Conservation (phyloP, 305 asterid genomes). For the Withania somnifera region DNA sequence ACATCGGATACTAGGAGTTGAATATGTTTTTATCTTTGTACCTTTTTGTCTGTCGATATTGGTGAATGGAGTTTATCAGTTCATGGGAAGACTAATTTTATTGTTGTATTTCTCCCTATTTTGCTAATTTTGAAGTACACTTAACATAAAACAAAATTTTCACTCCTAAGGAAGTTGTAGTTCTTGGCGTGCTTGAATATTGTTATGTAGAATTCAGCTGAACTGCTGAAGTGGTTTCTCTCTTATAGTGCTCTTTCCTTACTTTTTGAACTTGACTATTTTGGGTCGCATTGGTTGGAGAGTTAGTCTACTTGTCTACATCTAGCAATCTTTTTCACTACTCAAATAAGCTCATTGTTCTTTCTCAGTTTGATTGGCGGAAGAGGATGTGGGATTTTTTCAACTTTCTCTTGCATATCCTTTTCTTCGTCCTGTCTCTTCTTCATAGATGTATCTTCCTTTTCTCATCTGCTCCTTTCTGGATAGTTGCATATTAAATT, state of each 20-base stretch:
- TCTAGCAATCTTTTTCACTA: neutral
- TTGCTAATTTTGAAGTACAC: neutral
- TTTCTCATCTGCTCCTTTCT: neutral
- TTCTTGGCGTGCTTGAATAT: neutral
- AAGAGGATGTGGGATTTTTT: neutral
- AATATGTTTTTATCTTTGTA: neutral
- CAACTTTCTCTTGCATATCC: neutral
- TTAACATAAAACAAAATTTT: neutral
- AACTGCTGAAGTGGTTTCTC: neutral
- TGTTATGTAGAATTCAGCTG: neutral
- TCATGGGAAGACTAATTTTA: neutral
- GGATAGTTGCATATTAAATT: neutral
- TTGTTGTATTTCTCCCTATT: neutral
- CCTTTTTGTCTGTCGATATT: neutral
- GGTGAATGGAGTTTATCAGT: neutral
- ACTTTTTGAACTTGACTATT: neutral
- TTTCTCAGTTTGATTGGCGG: neutral
- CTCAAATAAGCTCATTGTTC: neutral
- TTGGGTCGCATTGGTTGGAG: neutral
- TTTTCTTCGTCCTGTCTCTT: neutral
- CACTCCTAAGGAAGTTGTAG: neutral
- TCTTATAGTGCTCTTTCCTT: neutral
- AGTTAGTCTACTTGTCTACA: neutral
- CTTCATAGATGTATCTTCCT: neutral
- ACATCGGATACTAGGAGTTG: neutral